Base-by-base conservation (phyloP, 2,329 filamentous ascomycete species). In the Diaporthe ampelina region DNA sequence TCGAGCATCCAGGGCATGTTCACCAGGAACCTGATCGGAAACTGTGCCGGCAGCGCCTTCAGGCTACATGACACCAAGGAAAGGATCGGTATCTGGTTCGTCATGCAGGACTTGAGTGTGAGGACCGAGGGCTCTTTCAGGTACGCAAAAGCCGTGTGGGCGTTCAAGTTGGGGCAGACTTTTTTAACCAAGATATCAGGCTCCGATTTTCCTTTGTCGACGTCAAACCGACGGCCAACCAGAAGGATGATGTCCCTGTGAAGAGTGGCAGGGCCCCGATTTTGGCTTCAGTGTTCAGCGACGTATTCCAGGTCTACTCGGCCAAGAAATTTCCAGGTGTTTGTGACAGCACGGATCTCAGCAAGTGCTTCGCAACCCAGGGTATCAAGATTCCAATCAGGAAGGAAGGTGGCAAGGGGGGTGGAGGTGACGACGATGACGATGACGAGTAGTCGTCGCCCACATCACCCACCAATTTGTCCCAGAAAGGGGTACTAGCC, bases 291-390 rank as follows among this genome's bases (percentile, higher is more conserved):
- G 93, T 92, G 79, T 98, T 96, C 84, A 97, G 94, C 63, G 94
- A 97, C 6, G 89, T 92, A 3, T 98, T 99, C 86, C 94, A 95
- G 71, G 97, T 99, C 40, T 98, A 93, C 84, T 97, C 94, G 3
- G 97, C 97, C 63, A 99, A 99, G 88, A 98, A 98, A 81, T 99
- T 99, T 83, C 97, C 97, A 0, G 97, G 97, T 54, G 97, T 99
- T 1, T 98, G 97, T 74, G 96, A 98, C 82, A 97, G 94, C 82
- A 99, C 97, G 0, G 85, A 91, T 5, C 86, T 98, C 24, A 98
- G 95, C 88, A 98, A 97, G 83, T 94, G 92, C 76, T 98, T 99
- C 84, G 96, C 97, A 4, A 88, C 91, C 1, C 97, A 99, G 81
- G 97, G 97, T 32, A 97, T 98, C 84, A 98, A 98, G 84, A 98